Percentiles rank a stretch among this genome's conserved stretches.
These are phyloP conservation scores for Cetraspora pellucida DNA, from an alignment of 192 early-diverging fungal species.

Conservation along the genomic window DNA sequence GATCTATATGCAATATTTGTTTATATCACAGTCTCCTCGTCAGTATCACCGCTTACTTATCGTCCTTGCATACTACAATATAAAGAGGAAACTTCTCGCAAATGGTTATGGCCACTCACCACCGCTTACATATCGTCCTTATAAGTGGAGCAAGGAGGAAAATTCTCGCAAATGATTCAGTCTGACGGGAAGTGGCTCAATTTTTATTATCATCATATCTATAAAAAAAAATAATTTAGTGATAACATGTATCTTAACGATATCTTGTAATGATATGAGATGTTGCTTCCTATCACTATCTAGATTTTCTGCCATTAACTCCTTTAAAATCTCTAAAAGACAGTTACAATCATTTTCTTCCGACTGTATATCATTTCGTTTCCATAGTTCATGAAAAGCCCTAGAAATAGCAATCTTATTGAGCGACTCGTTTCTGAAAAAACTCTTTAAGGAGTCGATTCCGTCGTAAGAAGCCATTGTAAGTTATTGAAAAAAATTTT, in stretches of 20 bases:
- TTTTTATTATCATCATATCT: constrained; percentile 21
- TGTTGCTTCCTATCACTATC: constrained; percentile 12
- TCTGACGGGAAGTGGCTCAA: constrained; percentile 10
- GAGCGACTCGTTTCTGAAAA: neutral
- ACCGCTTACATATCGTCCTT: neutral
- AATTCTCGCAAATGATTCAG: constrained; percentile 16
- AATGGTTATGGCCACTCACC: constrained; percentile 21
- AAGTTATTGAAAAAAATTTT: too few relatives aligned
- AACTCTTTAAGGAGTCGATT: neutral
- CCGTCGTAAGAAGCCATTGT: neutral
- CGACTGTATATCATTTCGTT: neutral
- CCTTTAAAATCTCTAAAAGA: constrained; percentile 18
- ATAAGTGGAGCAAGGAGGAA: neutral
- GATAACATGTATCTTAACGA: neutral
- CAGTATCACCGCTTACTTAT: constrained; percentile 7
- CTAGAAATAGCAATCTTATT: constrained; percentile 26
- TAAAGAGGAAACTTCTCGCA: constrained; percentile 16
- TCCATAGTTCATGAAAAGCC: constrained; percentile 9
- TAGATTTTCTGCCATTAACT: constrained; percentile 2
- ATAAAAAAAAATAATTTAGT: neutral
- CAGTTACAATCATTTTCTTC: constrained; percentile 12
- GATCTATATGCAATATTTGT: neutral
- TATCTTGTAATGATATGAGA: constrained; percentile 19
- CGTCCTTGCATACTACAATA: neutral
- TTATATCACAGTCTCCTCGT: neutral